Evolutionary conservation across 495 filamentous ascomycete species (phyloP).

Genomic region (Penicillium soppii): DNA sequence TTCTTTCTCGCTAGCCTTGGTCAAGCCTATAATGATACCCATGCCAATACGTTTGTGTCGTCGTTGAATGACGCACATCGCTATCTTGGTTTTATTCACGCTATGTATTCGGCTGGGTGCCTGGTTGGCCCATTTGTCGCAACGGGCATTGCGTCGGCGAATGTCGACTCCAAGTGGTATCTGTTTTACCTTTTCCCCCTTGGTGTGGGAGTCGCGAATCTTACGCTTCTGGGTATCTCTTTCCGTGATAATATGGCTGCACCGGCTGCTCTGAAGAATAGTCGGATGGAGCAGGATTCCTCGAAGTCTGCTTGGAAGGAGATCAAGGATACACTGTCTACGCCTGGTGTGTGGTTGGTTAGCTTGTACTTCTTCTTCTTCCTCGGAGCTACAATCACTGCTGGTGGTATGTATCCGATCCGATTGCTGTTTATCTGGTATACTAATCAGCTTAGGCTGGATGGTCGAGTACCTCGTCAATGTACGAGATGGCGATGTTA

Average conservation of each 20-base stretch:
- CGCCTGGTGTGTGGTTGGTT: constrained; percentile 27
- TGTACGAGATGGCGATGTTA: constrained; percentile 30
- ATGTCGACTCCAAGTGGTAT: constrained; percentile 18
- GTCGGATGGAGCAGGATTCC: neutral
- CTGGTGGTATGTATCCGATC: constrained; percentile 27
- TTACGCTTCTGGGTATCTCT: constrained; percentile 15
- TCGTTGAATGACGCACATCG: constrained; percentile 26
- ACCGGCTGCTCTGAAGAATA: neutral
- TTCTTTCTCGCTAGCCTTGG: constrained; percentile 34
- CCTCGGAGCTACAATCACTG: constrained; percentile 27
- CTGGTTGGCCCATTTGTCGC: constrained; percentile 30
- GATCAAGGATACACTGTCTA: constrained; percentile 23
- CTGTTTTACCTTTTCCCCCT: constrained; percentile 29
- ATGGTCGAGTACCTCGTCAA: constrained; percentile 34
- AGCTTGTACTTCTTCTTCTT: constrained; percentile 38
- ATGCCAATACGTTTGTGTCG: constrained; percentile 34
- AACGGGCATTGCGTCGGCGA: constrained; percentile 28
- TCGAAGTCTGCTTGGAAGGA: constrained; percentile 15
- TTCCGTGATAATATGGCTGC: constrained; percentile 22
- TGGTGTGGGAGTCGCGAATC: constrained; percentile 24
- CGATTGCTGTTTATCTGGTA: too few relatives aligned
- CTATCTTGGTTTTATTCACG: constrained; percentile 36
- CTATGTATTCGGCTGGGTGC: constrained; percentile 37
- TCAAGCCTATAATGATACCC: constrained; percentile 35
- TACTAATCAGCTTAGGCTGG: constrained; percentile 18